A percentile compares a stretch with the other conserved stretches of the same genome.
Evolutionary conservation across 2,329 filamentous ascomycete species (phyloP).

Genomic region (Penicillium sp.): DNA sequence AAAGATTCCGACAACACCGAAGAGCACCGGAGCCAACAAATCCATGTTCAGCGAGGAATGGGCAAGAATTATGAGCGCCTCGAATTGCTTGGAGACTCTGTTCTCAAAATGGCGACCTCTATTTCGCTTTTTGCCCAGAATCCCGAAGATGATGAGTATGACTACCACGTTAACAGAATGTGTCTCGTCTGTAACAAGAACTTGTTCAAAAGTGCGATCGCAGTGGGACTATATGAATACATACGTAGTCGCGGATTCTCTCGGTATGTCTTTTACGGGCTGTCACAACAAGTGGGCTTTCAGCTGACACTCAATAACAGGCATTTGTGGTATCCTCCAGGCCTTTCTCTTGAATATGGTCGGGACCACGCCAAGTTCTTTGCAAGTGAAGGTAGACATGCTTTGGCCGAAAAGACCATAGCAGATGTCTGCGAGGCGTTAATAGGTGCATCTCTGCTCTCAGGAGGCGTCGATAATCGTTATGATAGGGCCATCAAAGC

Average conservation of each 20-base stretch:
- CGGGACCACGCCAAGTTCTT: constrained; percentile 59
- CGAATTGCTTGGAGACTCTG: constrained; percentile 90
- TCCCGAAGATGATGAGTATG: constrained; percentile 76
- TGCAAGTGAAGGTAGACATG: constrained; percentile 53
- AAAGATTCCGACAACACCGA: constrained; percentile 86
- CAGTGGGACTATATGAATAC: constrained; percentile 66
- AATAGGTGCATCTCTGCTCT: constrained; percentile 77
- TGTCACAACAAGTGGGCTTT: neutral
- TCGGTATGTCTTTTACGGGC: constrained; percentile 47
- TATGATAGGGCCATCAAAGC: constrained; percentile 63
- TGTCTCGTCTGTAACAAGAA: constrained; percentile 87
- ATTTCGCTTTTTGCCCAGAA: constrained; percentile 78
- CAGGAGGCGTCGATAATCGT: constrained; percentile 49
- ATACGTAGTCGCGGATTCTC: constrained; percentile 82
- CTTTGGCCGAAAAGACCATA: constrained; percentile 80
- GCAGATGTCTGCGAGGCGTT: constrained; percentile 93
- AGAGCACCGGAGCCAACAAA: constrained; percentile 64
- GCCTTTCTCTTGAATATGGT: constrained; percentile 69
- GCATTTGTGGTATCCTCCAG: constrained; percentile 84
- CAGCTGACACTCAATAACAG: constrained; percentile 35
- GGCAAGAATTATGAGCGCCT: constrained; percentile 91
- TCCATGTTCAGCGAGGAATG: constrained; percentile 81
- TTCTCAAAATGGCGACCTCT: constrained; percentile 93
- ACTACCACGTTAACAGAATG: constrained; percentile 90
- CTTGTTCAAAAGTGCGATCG: constrained; percentile 72